Base-by-base conservation (phyloP, 305 asterid genomes). In the Fraxinus velutina region DNA sequence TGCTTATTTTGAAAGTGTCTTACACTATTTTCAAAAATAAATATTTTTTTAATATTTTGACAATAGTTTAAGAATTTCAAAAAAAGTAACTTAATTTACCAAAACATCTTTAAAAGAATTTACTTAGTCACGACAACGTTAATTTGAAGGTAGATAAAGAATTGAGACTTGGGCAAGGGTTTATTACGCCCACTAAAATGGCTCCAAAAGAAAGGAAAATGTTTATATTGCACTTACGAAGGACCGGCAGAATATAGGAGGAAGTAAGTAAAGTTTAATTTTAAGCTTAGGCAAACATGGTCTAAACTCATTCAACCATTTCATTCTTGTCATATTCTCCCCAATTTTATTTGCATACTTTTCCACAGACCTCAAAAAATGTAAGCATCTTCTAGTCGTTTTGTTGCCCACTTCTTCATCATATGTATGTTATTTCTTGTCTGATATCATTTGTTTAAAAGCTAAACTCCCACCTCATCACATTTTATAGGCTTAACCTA, bases 401-500 rank as follows among this genome's bases (percentile, higher is more conserved):
- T 78, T 68, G 73, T 75, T 73, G 62, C 77, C n/a, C 83, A 60
- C 8, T 64, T 84, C 75, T 55, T 88, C 86, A 79, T 82, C 83
- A 32, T 79, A 60, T 71, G 2, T 57, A 47, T 37, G 4, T 76
- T n/a, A 27, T 19, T 36, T 72, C 33, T 76, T 82, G 66, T 74
- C 12, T 80, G 81, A 73, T 9, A 64, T 39, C 64, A 37, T 75
- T 75, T 47, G 80, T 87, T 83, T 78, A 83, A 81, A 82, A 78
- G 83, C 75, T 78, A 75, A 52, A 79, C 78, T 80, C 80, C 81
- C 83, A 15, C 75, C 82, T 77, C 83, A 34, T 83, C 92, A 90
- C 92, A 86, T 85, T 89, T 85, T 82, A 78, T 89, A 82, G 80
- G 92, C 87, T 85, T 86, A 80, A 79, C 88, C 87, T 70, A 84